Percentiles rank a stretch among this genome's conserved stretches.
Conservation (phyloP, 139 green algal genomes). For the Diplosphaera chodatii region DNA sequence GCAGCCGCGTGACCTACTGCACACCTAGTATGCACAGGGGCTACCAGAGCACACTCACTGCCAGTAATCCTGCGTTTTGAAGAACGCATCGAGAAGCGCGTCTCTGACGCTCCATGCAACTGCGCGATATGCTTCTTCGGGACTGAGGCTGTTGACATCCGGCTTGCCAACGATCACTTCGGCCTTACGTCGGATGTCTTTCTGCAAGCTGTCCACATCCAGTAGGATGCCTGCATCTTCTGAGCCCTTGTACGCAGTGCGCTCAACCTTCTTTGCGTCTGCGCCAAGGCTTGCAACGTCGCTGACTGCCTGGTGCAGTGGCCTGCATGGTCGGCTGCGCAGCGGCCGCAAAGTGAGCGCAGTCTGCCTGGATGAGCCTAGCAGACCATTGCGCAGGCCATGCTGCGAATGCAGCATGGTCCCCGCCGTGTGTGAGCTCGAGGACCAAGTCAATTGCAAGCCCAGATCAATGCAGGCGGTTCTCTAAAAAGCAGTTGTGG, state of each 20-base stretch:
- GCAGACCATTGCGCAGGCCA: neutral
- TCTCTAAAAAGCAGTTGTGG: no score
- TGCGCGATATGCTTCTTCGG: slow-evolving; percentile 20
- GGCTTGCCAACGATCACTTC: neutral
- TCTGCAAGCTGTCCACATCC: neutral
- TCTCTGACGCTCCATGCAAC: slow-evolving; percentile 73
- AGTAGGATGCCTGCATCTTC: neutral
- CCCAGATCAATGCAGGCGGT: no score
- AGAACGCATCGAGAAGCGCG: slow-evolving; percentile 73
- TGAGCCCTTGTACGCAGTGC: neutral
- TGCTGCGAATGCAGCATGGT: neutral
- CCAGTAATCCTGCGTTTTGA: slow-evolving; percentile 78
- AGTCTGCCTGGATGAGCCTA: neutral
- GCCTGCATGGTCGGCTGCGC: neutral
- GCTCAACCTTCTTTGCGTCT: neutral
- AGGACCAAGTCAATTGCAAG: no score
- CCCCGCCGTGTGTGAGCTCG: no score
- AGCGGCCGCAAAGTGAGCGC: neutral
- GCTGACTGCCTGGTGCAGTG: neutral
- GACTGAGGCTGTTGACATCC: neutral
- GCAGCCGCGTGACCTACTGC: no score
- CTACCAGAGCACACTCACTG: no score
- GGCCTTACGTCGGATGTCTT: neutral
- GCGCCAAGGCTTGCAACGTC: neutral
- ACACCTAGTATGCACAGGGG: no score